Evolutionary conservation across 257 asterid genomes (phyloP).

Genomic region (Mitragyna speciosa): DNA sequence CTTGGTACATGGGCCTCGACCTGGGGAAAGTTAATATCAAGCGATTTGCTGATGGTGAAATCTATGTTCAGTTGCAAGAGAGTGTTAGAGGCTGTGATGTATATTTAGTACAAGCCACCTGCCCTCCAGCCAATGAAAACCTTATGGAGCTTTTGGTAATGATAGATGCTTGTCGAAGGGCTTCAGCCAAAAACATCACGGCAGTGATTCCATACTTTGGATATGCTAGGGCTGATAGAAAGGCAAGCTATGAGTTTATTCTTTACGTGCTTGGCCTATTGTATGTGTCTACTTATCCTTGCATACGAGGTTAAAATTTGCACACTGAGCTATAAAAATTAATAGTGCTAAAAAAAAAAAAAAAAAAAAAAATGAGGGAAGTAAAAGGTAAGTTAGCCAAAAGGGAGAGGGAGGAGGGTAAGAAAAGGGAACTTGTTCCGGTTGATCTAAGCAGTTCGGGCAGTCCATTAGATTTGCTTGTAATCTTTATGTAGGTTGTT

Average conservation of each 20-base stretch:
- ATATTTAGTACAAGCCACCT: slow-evolving; percentile 73
- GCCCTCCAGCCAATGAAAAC: slow-evolving; percentile 91
- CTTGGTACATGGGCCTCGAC: slow-evolving; percentile 89
- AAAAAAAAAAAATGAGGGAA: not conserved
- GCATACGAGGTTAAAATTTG: not conserved
- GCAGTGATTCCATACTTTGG: slow-evolving; percentile 93
- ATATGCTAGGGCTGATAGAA: slow-evolving; percentile 92
- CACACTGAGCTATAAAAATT: not conserved
- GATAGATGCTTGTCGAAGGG: slow-evolving; percentile 96
- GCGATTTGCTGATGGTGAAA: slow-evolving; percentile 95
- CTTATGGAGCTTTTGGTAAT: slow-evolving; percentile 89
- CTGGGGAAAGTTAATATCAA: slow-evolving; percentile 62
- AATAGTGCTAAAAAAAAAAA: too few species aligned
- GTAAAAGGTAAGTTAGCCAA: not conserved
- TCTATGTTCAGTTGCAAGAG: slow-evolving; percentile 89
- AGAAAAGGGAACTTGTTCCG: not conserved
- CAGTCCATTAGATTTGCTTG: not conserved
- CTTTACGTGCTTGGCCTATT: not conserved
- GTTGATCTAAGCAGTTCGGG: not conserved
- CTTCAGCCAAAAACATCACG: slow-evolving; percentile 83
- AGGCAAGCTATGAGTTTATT: slow-evolving; percentile 40
- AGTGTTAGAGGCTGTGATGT: slow-evolving; percentile 95
- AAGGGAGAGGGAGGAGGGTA: not conserved
- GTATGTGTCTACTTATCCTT: not conserved
- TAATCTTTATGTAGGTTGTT: slow-evolving; percentile 12